These are phyloP conservation scores for Zoysia matrella DNA, from an alignment of 202 grass and related monocot genomes.

Conservation along the genomic window DNA sequence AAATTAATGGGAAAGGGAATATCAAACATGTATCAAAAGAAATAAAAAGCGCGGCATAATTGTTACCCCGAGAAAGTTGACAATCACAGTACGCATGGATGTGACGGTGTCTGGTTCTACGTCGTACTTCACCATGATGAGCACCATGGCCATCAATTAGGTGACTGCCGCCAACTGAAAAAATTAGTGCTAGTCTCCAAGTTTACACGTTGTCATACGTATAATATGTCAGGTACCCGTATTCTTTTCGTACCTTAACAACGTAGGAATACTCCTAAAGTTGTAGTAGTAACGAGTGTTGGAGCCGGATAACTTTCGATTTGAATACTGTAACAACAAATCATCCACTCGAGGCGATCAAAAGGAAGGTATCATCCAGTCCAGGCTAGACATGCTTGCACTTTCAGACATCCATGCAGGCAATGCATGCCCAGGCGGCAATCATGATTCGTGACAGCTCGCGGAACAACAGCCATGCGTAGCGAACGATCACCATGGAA, in stretches of 20 bases:
- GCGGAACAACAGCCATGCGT: constrained; percentile 20
- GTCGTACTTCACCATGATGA: not conserved
- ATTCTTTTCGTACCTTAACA: not conserved
- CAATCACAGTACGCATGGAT: not conserved
- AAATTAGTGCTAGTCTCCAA: not conserved
- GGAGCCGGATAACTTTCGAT: not conserved
- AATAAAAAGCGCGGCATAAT: no score
- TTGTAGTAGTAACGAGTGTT: not conserved
- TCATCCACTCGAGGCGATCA: not conserved
- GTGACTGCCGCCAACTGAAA: not conserved
- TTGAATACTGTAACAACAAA: not conserved
- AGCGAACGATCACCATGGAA: not conserved
- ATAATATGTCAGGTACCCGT: not conserved
- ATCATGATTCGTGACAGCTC: constrained; percentile 30
- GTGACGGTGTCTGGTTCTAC: not conserved
- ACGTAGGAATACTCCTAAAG: no score
- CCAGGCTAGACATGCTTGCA: constrained; percentile 42
- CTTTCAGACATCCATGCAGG: constrained; percentile 24
- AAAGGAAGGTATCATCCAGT: constrained; percentile 19
- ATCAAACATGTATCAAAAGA: no score
- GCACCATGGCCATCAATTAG: not conserved
- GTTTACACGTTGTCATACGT: no score
- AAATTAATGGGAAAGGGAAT: no score
- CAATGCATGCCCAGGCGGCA: not conserved
- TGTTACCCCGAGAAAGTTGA: no score